phyloP scores from a whole-genome alignment of 345 rosid genomes.

The Eucalyptus erythrocorys region DNA sequence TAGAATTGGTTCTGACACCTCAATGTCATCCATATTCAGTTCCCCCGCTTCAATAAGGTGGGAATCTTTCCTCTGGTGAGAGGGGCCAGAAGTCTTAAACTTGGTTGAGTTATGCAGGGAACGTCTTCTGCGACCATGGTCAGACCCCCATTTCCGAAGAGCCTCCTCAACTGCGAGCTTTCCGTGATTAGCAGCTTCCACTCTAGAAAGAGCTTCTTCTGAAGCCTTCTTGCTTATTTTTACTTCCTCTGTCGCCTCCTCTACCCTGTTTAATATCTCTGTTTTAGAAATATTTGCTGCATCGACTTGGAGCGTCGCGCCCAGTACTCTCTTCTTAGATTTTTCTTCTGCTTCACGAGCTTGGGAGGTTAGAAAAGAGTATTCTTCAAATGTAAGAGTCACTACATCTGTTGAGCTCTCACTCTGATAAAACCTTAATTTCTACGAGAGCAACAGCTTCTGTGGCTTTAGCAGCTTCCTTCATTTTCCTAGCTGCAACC shows the following conservation, averaged over 20 bases:
- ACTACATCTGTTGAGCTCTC: slow-evolving; percentile 20
- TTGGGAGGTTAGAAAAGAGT: slow-evolving; percentile 25
- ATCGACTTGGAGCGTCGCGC: slow-evolving; percentile 52
- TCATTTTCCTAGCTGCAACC: slow-evolving; percentile 80
- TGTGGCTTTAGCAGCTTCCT: slow-evolving; percentile 83
- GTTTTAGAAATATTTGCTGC: slow-evolving; percentile 40
- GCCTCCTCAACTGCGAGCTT: slow-evolving; percentile 62
- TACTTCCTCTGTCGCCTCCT: slow-evolving; percentile 52
- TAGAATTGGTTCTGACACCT: slow-evolving; percentile 32
- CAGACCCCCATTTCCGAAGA: slow-evolving; percentile 61
- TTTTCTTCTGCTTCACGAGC: slow-evolving; percentile 55
- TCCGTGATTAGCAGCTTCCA: slow-evolving; percentile 50
- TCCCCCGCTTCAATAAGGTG: slow-evolving; percentile 49
- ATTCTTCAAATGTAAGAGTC: slow-evolving; percentile 64
- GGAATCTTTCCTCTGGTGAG: slow-evolving; percentile 39
- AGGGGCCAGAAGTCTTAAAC: slow-evolving; percentile 48
- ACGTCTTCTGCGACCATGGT: slow-evolving; percentile 42
- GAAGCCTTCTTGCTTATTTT: slow-evolving; percentile 45
- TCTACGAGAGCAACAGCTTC: slow-evolving; percentile 77
- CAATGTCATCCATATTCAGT: slow-evolving; percentile 25
- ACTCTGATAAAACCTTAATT: slow-evolving; percentile 46
- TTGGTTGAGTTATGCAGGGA: slow-evolving; percentile 47
- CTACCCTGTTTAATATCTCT: slow-evolving; percentile 43
- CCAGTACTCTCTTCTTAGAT: slow-evolving; percentile 33
- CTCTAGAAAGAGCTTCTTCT: slow-evolving; percentile 53